Evolutionary conservation across 2,329 filamentous ascomycete species (phyloP), one percentile per base, ranked within the genome.

Genomic region (Leptodontidium sp.): DNA sequence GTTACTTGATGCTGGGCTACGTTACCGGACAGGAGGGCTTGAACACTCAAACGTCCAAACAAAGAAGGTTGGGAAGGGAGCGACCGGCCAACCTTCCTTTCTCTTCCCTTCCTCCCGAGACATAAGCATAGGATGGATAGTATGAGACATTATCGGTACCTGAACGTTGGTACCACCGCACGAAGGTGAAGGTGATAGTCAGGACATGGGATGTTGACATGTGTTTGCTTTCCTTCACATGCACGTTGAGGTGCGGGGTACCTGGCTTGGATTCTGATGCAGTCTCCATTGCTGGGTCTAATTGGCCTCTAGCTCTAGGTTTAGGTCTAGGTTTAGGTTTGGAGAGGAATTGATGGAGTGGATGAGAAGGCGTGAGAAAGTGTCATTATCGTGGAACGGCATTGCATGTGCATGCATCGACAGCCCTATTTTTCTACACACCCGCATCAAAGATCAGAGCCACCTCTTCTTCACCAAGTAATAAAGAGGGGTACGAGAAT

Each of bases 101-200:
- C 26, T 4, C 2, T 35, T 15, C 40, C 24, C 21, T 59, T 32
- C 38, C 38, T 59, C 26, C 35, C 55, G 55, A 59, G 55, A 59
- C 55, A 62, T 14, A 32, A n/a, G 17, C 21, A 29, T 49, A 43
- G 40, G 38, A 43, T 24, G n/a, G 15, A 49, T 26, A 43, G 59
- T 12, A n/a, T 35, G 43, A 50, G 43, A 62, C 29, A 62, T 32
- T 2, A 62, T 49, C 59, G 43, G 59, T 50, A 62, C 59, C 59
- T 62, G 59, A 62, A 35, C 26, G 9, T 35, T 62, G 24, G 26
- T 62, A 62, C 15, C 45, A 62, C 59, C 29, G 24, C 29, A 35
- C 50, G 43, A 50, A 29, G 15, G 35, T 2, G 2, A 40, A 4
- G 6, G 4, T 6, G 29, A 21, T 45, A 11, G n/a, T 59, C n/a